Evolutionary conservation across 805 yeast genomes (phyloP), one percentile per base, ranked within the genome.

Genomic region (Myxozyma sirexii): DNA sequence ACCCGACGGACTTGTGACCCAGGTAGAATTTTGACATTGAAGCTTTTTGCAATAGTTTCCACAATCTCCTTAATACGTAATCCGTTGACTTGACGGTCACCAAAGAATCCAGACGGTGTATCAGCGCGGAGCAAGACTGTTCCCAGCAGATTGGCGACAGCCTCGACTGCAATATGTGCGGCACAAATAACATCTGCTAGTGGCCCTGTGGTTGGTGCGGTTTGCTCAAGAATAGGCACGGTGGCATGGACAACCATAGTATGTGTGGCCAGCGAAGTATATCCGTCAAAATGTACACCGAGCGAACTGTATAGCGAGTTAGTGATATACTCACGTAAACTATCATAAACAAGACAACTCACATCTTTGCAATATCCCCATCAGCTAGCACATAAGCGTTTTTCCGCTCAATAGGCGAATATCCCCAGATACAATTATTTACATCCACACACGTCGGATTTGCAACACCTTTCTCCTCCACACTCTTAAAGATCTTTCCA

Each of bases 211-310:
- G 88, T 78, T 13, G 99, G 98, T 19, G 81, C 74, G 27, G 75
- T 73, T 24, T 73, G 76, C 59, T 73, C 78, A 38, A 84, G 86
- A 33, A 85, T 84, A 5, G 59, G 48, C n/a, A 67, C 59, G 8
- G 60, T 66, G 54, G 96, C 96, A 68, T 84, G 88, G 29, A 68
- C 69, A 31, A 91, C 94, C 63, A 90, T 70, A 1, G 97, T 92
- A 74, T 94, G 99, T 29, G 96, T 84, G 10, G 84, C 84, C 72
- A 84, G 83, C 1, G 96, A 85, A 12, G 97, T 88, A 77, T 92
- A 94, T 57, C 99, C 99, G 74, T 94, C 99, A 67, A 94, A 83
- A 65, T 94, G 97, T 60, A 87, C 92, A 50, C 97, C 99, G 29
- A 93, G 79, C 12, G 88, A 78, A 19, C 63, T 62, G 26, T 15